phyloP scores from a whole-genome alignment of 2,329 filamentous ascomycete genomes.

The Botrytis fabae region DNA sequence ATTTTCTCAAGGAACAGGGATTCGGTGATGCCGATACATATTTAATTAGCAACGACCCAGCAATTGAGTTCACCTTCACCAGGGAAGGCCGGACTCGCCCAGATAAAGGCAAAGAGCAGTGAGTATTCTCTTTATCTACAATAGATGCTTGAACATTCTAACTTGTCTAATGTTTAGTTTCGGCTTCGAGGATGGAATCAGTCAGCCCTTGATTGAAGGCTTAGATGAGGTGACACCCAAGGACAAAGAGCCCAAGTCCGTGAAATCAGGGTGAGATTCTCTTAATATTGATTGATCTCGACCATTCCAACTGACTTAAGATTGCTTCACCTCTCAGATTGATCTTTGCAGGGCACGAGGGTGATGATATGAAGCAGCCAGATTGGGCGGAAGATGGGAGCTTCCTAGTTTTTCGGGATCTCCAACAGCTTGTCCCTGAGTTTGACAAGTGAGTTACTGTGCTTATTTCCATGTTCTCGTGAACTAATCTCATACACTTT shows the following conservation, averaged over 20 bases:
- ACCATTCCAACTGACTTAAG: not conserved
- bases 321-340: not conserved
- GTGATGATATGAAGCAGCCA: conserved; percentile 40
- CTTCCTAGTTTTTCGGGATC: conserved; percentile 48
- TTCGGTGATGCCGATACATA: conserved; percentile 7
- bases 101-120: conserved; percentile 17
- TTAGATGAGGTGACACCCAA: conserved; percentile 40
- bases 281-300: not conserved
- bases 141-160: not conserved
- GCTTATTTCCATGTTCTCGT: conserved; percentile 27
- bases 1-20: conserved; percentile 1
- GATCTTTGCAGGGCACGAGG: conserved; percentile 34
- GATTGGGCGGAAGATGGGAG: conserved; percentile 48
- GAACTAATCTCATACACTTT: not conserved
- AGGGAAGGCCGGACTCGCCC: not conserved
- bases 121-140: not conserved
- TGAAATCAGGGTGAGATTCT: conserved; percentile 34
- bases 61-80: not conserved
- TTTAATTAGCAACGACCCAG: not conserved
- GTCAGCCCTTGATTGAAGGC: conserved; percentile 44
- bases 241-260: conserved; percentile 36
- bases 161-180: conserved; percentile 39
- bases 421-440: conserved; percentile 48
- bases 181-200: conserved; percentile 47
- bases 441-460: conserved; percentile 46